Base-by-base conservation (phyloP, 2,329 filamentous ascomycete species). In the Nemania abortiva region DNA sequence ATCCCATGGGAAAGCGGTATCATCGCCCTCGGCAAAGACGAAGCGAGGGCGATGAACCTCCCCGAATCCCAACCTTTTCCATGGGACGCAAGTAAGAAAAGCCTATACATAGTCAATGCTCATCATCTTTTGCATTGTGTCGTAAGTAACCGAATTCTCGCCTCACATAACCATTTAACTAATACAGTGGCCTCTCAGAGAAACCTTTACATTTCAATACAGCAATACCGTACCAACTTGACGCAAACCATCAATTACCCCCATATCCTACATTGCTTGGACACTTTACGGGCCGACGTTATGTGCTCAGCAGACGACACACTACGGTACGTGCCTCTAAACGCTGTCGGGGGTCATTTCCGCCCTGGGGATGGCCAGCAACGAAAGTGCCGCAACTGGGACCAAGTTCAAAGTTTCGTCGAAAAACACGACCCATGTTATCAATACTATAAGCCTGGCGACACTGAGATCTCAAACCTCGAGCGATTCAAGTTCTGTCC, bases 61-160 rank as follows among this genome's bases (percentile, higher is more conserved):
- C 53, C 29, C 37, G 53, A 55, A 27, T 55, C 53, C 9, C 53
- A 55, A 39, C 53, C 53, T 10, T 55, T 55, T 18, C 53, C 53
- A 6, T 55, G 53, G 53, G 53, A 55, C 18, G 29, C 29, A 34
- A 29, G 29, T 13, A 55, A 55, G 53, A 55, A 55, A 39, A 55
- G 53, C 7, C 18, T 37, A 55, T 55, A 55, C 53, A 55, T 55
- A 34, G 31, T 55, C 53, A 55, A 55, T n/a, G 53, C 53, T 9
- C 53, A 55, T 55, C 53, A 55, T 55, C 29, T 55, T 55, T n/a
- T 55, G n/a, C 53, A 55, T 39, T 55, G 53, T 22, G 29, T 55
- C 9, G 53, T 55, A 55, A 55, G 53, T 47, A 3, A 47, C 42
- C 13, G 15, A 47, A 47, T 49, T 49, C 45, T 6, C 6, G 2